phyloP scores from a whole-genome alignment of 345 rosid species.

The Sonneratia alba region DNA sequence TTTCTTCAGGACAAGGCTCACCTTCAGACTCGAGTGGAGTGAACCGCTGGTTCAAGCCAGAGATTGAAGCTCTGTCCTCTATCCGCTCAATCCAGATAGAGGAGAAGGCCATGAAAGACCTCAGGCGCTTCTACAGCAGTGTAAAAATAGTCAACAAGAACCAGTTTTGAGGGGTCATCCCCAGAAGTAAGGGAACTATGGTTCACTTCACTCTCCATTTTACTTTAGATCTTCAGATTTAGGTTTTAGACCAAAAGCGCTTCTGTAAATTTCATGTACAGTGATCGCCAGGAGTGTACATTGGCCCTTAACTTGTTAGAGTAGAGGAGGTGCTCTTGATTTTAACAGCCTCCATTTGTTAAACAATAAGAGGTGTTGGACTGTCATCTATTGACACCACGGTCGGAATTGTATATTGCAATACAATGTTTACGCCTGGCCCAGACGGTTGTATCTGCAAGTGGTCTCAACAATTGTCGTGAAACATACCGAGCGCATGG shows the following conservation, averaged over 20 bases:
- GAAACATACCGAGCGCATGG: too few species aligned
- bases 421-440: too few species aligned
- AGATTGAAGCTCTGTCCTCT: conserved; percentile 55
- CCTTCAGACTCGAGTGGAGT: conserved; percentile 77
- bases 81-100: conserved; percentile 88
- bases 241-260: conserved; percentile 2
- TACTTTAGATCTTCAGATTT: not conserved
- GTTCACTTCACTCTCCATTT: conserved; percentile 3
- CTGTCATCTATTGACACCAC: too few species aligned
- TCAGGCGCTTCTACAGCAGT: conserved; percentile 74
- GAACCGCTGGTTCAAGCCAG: conserved; percentile 94
- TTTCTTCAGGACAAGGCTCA: conserved; percentile 55
- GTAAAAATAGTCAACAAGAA: conserved; percentile 66
- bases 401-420: too few species aligned
- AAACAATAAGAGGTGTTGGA: too few species aligned
- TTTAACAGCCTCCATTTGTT: too few species aligned
- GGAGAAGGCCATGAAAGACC: conserved; percentile 91
- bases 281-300: conserved; percentile 20
- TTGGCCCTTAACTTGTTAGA: not conserved
- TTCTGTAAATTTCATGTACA: conserved; percentile 32
- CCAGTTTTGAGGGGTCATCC: conserved; percentile 22
- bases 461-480: too few species aligned
- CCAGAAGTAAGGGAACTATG: not conserved
- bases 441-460: too few species aligned
- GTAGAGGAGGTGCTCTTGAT: too few species aligned